These are phyloP conservation scores for Orbilia brochopaga DNA, from an alignment of 2,329 filamentous ascomycete genomes.

Conservation along the genomic window DNA sequence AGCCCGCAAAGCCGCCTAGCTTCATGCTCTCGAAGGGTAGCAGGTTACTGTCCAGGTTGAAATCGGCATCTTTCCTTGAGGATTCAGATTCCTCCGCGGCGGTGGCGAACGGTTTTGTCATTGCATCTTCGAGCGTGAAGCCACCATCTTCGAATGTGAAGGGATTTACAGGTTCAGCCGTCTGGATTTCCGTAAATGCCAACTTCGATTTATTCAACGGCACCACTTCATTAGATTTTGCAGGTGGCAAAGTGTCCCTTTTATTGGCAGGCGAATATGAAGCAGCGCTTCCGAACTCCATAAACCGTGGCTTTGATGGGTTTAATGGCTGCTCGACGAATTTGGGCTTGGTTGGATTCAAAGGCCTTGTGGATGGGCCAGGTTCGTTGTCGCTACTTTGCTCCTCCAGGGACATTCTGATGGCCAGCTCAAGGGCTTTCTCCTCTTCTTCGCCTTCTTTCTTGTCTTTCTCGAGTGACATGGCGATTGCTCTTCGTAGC, in stretches of 20 bases:
- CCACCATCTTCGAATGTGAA: constrained; percentile 37
- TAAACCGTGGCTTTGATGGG: constrained; percentile 22
- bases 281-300: constrained; percentile 29
- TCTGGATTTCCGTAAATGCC: constrained; percentile 6
- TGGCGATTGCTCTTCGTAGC: constrained; percentile 60
- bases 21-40: constrained; percentile 49
- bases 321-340: constrained; percentile 19
- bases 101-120: constrained; percentile 16
- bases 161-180: constrained; percentile 9
- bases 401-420: constrained; percentile 37
- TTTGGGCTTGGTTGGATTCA: background rate
- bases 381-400: constrained; percentile 9
- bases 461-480: constrained; percentile 64
- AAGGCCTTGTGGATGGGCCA: background rate
- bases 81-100: constrained; percentile 59
- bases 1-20: constrained; percentile 55
- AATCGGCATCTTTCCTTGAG: constrained; percentile 57
- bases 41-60: constrained; percentile 68
- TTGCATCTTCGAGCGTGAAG: constrained; percentile 26
- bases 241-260: background rate
- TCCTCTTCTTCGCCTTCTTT: constrained; percentile 64
- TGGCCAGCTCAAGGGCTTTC: constrained; percentile 53
- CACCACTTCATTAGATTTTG: background rate
- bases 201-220: constrained; percentile 15
- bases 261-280: background rate